Evolutionary conservation across 2,329 filamentous ascomycete genomes (phyloP), one percentile per base, ranked within the genome.

Genomic region (Trichoderma hamatum): DNA sequence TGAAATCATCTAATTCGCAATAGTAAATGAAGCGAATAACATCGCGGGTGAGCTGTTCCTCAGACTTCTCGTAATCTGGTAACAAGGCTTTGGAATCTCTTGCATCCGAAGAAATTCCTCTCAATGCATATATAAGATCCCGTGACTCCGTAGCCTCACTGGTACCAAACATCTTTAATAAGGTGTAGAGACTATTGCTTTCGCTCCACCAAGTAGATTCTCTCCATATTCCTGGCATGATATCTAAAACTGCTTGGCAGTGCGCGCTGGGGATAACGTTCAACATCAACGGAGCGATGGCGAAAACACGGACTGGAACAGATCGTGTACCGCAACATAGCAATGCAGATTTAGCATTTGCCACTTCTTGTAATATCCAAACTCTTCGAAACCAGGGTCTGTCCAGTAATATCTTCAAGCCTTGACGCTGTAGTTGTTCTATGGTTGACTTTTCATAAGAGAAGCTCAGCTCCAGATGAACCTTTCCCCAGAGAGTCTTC

Each of bases 301-400:
- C 16, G 14, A 66, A 66, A 13, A 66, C 28, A 2, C 36, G 7
- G 36, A 36, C 52, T 4, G 52, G 34, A 14, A 49, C 39, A 21
- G 24, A 10, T 34, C 49, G 32, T 32, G 2, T 66, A 9, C 63
- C 63, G 24, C 63, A 66, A 28, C 21, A 46, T 9, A 66, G 14
- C 9, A 51, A 26, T 1, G n/a, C 52, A 3, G 63, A 36, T 21
- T 28, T 49, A 5, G 63, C 63, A 28, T 46, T 32, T n/a, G 63
- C 63, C 3, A 54, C 54, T 6, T 59, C 68, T 24, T 63, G 60
- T 13, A 55, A 11, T 30, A 30, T 55, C 73, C 51, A 69, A 32
- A 69, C 60, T 43, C 67, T 64, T 30, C 55, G 16, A 46, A 69
- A 65, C 67, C 67, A 69, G 6, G 60, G 54, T 21, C 39, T n/a